Evolutionary conservation across 495 filamentous ascomycete genomes (phyloP).

Genomic region (Chaetomium cochliodes): DNA sequence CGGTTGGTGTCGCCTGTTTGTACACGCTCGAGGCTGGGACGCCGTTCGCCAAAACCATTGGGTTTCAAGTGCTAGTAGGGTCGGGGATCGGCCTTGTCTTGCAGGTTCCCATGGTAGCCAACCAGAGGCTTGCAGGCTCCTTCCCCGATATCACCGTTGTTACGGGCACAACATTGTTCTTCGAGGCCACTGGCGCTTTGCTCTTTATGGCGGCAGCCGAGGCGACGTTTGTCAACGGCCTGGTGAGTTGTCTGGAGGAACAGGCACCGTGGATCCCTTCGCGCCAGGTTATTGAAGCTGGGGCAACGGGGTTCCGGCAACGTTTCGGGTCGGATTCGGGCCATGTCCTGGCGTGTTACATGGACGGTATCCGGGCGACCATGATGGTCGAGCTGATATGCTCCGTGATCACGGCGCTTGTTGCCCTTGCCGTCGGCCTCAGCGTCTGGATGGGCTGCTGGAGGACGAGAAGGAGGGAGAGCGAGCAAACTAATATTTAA

Average conservation of each 20-base stretch:
- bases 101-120: constrained; percentile 2
- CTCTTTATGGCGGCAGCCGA: neutral
- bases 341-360: neutral
- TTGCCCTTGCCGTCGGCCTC: neutral
- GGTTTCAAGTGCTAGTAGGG: neutral
- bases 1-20: neutral
- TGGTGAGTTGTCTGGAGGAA: neutral
- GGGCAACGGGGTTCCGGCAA: neutral
- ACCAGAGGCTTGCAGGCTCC: neutral
- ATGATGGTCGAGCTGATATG: neutral
- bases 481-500: neutral
- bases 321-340: neutral
- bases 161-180: neutral
- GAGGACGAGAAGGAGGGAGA: neutral
- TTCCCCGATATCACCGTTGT: neutral
- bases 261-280: neutral
- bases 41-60: neutral
- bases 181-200: neutral
- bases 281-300: neutral
- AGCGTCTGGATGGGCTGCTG: neutral
- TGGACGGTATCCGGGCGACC: neutral
- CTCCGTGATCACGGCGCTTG: neutral
- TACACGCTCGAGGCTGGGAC: neutral
- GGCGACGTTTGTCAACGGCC: neutral
- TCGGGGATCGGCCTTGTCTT: neutral